These are phyloP conservation scores for Fusarium staphyleae DNA, from an alignment of 2,329 filamentous ascomycete genomes.

Conservation along the genomic window DNA sequence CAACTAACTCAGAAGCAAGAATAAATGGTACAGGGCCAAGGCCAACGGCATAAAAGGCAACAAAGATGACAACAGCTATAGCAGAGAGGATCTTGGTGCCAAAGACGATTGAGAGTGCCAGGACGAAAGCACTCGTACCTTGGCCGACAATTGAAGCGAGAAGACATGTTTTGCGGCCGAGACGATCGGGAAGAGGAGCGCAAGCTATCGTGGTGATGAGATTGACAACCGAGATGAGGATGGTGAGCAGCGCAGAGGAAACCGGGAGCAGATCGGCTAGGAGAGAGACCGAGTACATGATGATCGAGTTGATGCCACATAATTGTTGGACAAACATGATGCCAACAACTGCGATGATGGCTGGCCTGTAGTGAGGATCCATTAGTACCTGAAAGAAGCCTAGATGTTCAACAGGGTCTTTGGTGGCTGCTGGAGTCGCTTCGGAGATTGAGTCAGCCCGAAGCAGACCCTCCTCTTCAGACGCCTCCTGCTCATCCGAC, in stretches of 20 bases:
- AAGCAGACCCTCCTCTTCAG: conserved; percentile 77
- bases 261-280: conserved; percentile 81
- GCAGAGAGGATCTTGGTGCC: conserved; percentile 79
- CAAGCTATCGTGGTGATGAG: conserved; percentile 81
- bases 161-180: conserved; percentile 87
- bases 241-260: conserved; percentile 83
- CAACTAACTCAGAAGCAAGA: conserved; percentile 88
- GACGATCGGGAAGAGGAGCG: conserved; percentile 83
- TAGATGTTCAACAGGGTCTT: conserved; percentile 50
- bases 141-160: conserved; percentile 85
- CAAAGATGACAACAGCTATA: conserved; percentile 82
- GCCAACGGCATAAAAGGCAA: conserved; percentile 87
- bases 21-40: conserved; percentile 96
- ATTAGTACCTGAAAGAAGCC: conserved; percentile 71
- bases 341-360: conserved; percentile 83
- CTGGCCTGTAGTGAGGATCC: conserved; percentile 72
- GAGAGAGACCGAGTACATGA: conserved; percentile 97
- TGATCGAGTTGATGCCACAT: conserved; percentile 93
- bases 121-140: conserved; percentile 75
- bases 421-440: conserved; percentile 8
- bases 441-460: conserved; percentile 43
- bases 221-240: conserved; percentile 86
- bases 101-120: conserved; percentile 82
- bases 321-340: conserved; percentile 95
- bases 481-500: conserved; percentile 50